Conservation (phyloP, 225 moss, liverwort and hornwort species). For the Pseudisothecium myosuroides region DNA sequence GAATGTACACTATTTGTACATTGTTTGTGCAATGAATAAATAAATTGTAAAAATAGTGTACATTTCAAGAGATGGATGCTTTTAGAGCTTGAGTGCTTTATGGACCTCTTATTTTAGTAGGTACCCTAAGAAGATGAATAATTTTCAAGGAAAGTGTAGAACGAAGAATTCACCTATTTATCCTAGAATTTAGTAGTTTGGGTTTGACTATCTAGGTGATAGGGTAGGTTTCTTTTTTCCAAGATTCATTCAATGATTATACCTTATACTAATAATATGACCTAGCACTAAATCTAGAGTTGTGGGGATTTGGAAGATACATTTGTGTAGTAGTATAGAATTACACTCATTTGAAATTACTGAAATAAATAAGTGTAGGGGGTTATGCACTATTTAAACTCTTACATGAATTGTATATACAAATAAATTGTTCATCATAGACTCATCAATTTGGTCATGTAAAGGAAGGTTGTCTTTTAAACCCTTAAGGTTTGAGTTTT, state of each 20-base stretch:
- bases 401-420: background rate
- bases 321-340: background rate
- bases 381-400: fast-evolving
- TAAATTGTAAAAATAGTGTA: background rate
- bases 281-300: fast-evolving
- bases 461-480: background rate
- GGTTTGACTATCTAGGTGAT: background rate
- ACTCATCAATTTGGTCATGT: fast-evolving
- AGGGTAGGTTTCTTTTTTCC: fast-evolving
- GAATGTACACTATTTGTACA: background rate
- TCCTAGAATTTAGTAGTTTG: background rate
- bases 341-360: background rate
- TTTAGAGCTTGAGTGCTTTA: fast-evolving
- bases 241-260: background rate
- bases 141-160: background rate
- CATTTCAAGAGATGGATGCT: background rate
- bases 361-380: background rate
- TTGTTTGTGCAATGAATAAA: too few species aligned
- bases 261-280: fast-evolving
- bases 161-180: background rate
- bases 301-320: fast-evolving
- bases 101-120: background rate
- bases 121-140: background rate
- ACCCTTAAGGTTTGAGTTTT: background rate
- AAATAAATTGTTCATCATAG: background rate